phyloP scores from a whole-genome alignment of 73 alveolate genomes.

The Durusdinium trenchii region DNA sequence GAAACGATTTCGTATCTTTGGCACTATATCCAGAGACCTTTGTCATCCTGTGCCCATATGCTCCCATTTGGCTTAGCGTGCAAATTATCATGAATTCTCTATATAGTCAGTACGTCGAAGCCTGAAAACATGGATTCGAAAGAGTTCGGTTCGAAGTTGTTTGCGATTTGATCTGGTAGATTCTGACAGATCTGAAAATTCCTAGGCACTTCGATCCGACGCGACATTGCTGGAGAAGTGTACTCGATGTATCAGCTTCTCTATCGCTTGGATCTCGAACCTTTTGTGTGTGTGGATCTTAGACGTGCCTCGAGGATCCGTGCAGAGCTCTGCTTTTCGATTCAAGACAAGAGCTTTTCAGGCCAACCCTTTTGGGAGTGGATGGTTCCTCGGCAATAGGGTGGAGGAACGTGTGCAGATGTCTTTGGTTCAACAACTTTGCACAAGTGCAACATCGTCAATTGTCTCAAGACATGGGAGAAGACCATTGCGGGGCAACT shows the following conservation, averaged over 20 bases:
- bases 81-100: too few species aligned
- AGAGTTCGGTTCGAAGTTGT: too few species aligned
- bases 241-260: background rate
- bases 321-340: background rate
- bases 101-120: too few species aligned
- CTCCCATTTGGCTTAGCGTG: too few species aligned
- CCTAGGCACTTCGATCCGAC: constrained; percentile 79
- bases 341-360: background rate
- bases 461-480: background rate
- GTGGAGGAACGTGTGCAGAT: background rate
- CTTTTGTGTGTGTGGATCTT: constrained; percentile 55
- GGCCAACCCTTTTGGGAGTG: constrained; percentile 83
- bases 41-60: too few species aligned
- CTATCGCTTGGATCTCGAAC: constrained; percentile 69
- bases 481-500: background rate
- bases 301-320: background rate
- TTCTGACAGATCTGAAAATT: background rate
- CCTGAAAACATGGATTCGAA: too few species aligned
- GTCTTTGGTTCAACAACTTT: background rate
- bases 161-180: background rate
- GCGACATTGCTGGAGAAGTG: constrained; percentile 70
- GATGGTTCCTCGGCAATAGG: constrained; percentile 47
- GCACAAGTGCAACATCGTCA: background rate
- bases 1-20: constrained; percentile 53
- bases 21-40: too few species aligned